Conservation (phyloP, 257 asterid species). For the Lavandula angustifolia region DNA sequence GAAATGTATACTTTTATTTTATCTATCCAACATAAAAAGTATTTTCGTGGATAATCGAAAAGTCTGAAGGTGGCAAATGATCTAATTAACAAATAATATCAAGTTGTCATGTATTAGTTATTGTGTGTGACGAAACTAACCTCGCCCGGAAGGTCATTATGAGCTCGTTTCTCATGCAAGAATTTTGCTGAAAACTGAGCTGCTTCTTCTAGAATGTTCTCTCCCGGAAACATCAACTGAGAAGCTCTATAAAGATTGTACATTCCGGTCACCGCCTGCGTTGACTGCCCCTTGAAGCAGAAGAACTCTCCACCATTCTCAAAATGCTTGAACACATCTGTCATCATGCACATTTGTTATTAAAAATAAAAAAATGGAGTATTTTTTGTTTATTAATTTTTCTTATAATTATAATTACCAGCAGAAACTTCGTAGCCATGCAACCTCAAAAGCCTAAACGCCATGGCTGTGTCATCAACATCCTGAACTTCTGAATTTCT, state of each 20-base stretch:
- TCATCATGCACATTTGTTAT: neutral
- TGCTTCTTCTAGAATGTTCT: conserved; percentile 51
- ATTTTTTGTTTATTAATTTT: no score
- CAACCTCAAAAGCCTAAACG: conserved; percentile 79
- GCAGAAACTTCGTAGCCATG: conserved; percentile 78
- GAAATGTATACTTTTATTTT: no score
- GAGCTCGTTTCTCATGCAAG: conserved; percentile 50
- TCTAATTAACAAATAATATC: no score
- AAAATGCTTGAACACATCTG: conserved; percentile 74
- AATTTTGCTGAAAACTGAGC: conserved; percentile 47
- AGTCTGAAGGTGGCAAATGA: no score
- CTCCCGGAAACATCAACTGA: conserved; percentile 69
- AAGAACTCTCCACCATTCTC: conserved; percentile 71
- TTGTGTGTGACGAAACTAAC: no score
- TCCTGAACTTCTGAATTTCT: conserved; percentile 70
- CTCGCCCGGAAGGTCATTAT: conserved; percentile 60
- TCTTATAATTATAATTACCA: conserved; percentile 39
- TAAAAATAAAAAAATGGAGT: no score
- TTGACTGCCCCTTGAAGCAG: conserved; percentile 77
- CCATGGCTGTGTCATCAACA: conserved; percentile 96
- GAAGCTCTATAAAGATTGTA: conserved; percentile 82
- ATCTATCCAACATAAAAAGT: no score
- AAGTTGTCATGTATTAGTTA: no score
- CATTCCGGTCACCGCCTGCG: conserved; percentile 91
- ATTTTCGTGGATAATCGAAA: no score